Percentiles rank a stretch among this genome's conserved stretches.
Conservation (phyloP, 1,139 yeast genomes). For the Candida gigantensis region DNA sequence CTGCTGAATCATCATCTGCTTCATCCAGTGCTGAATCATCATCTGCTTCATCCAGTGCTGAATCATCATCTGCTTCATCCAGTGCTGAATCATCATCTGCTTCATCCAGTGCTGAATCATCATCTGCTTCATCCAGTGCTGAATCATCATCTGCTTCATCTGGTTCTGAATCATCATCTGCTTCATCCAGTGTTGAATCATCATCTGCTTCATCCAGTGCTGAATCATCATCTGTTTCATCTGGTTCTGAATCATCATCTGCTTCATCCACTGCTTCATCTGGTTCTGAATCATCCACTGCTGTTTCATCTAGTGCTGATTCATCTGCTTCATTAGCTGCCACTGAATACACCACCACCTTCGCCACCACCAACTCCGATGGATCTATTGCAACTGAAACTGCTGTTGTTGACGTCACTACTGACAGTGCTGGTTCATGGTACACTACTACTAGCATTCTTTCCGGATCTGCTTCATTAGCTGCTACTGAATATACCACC, state of each 20-base stretch:
- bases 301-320: too few relatives aligned
- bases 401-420: conserved; percentile 9
- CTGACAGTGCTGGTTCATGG: too few relatives aligned
- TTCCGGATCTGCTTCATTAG: conserved; percentile 11
- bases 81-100: conserved; percentile 11
- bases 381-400: conserved; percentile 15
- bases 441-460: too few relatives aligned
- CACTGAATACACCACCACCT: conserved; percentile 6
- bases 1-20: too few relatives aligned
- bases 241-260: too few relatives aligned
- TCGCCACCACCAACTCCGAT: conserved; percentile 5
- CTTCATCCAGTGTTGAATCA: conserved; percentile 1
- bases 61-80: conserved; percentile 13
- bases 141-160: conserved; percentile 13
- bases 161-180: conserved; percentile 25
- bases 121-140: too few relatives aligned
- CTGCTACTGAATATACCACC: neutral
- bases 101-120: conserved; percentile 8
- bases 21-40: conserved; percentile 1
- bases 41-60: conserved; percentile 7
- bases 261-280: too few relatives aligned
- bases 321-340: too few relatives aligned
- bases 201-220: conserved; percentile 10
- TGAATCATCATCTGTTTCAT: neutral
- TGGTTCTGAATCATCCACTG: too few relatives aligned